A percentile compares a stretch with the other conserved stretches of the same genome.
Evolutionary conservation across 2,329 filamentous ascomycete species (phyloP).

Genomic region (Orbilia javanica): DNA sequence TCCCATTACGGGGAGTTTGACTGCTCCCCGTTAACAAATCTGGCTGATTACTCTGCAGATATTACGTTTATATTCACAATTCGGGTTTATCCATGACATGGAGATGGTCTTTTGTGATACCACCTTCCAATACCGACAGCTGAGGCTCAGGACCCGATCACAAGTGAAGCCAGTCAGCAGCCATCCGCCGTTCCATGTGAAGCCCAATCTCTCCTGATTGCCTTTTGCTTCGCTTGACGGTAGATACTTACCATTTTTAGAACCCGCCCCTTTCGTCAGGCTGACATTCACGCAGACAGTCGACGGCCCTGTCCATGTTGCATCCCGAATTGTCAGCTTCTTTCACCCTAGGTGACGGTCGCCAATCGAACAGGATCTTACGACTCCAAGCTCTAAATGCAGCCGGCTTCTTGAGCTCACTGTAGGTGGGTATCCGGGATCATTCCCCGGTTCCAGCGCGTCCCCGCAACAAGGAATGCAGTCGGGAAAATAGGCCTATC

Average conservation of each 20-base stretch:
- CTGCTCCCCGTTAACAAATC: background rate
- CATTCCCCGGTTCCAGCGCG: background rate
- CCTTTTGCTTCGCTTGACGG: background rate
- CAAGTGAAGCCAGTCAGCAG: no score
- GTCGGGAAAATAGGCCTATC: background rate
- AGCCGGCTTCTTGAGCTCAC: background rate
- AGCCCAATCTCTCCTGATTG: background rate
- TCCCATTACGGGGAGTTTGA: background rate
- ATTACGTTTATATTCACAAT: constrained; percentile 6
- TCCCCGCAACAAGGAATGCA: background rate
- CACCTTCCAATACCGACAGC: background rate
- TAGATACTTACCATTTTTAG: constrained; percentile 3
- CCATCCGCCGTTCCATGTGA: background rate
- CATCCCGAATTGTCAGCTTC: background rate
- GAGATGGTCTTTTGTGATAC: background rate
- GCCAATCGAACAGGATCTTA: background rate
- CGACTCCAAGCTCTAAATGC: background rate
- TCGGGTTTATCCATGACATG: background rate
- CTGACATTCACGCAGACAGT: background rate
- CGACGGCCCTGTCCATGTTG: background rate
- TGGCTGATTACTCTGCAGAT: constrained; percentile 13
- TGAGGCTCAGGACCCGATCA: background rate
- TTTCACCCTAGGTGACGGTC: background rate
- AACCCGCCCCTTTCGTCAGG: background rate
- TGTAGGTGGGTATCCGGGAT: background rate